These are phyloP conservation scores for Tagetes patula DNA, from an alignment of 129 eudicot species.

Conservation along the genomic window DNA sequence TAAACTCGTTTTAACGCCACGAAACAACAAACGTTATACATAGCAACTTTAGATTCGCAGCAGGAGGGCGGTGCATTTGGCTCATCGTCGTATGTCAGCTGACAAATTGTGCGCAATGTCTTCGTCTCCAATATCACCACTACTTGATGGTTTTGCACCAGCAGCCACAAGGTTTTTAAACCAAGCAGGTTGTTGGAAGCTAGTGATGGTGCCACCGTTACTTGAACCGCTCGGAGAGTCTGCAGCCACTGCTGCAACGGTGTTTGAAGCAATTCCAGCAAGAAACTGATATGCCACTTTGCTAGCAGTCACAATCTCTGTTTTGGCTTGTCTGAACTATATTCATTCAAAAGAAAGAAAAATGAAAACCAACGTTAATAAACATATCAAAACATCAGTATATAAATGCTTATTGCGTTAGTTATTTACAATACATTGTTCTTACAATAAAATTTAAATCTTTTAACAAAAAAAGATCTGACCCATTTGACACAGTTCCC, in stretches of 20 bases:
- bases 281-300: constrained; percentile 87
- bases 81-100: constrained; percentile 30
- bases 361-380: neutral
- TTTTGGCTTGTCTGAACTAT: constrained; percentile 94
- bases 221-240: constrained; percentile 48
- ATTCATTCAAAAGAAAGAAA: constrained; percentile 7
- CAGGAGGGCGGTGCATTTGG: neutral
- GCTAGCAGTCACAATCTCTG: constrained; percentile 92
- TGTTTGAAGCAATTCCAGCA: constrained; percentile 63
- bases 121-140: constrained; percentile 50
- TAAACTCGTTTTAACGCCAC: no score
- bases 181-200: constrained; percentile 65
- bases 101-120: constrained; percentile 30
- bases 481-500: no score
- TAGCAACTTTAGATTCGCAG: constrained; percentile 3
- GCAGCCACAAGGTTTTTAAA: constrained; percentile 66
- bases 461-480: no score
- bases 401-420: no score
- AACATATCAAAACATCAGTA: neutral
- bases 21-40: constrained; percentile 11
- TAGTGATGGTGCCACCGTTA: constrained; percentile 7
- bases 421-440: no score
- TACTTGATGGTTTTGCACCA: constrained; percentile 73
- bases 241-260: constrained; percentile 29
- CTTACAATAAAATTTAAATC: no score